These are phyloP conservation scores for Podaxis sp. DNA, from an alignment of 768 basidiomycete species.

Conservation along the genomic window DNA sequence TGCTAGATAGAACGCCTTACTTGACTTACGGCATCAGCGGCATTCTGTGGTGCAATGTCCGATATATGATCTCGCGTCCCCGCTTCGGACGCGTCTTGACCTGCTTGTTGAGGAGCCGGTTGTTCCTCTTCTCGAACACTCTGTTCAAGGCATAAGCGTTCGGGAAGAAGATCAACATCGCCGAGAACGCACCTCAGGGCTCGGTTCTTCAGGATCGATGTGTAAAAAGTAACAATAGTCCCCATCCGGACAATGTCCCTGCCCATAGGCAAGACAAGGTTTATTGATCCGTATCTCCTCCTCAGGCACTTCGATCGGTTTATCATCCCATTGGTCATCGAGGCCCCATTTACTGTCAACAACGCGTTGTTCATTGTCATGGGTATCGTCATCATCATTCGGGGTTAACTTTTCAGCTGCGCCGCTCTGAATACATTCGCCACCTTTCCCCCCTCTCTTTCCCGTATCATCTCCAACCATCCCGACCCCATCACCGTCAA, in stretches of 20 bases:
- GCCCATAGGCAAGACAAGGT: conserved; percentile 34
- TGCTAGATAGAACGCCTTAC: neutral
- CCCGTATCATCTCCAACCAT: neutral
- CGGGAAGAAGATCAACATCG: neutral
- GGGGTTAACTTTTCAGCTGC: conserved; percentile 1
- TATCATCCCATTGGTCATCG: conserved; percentile 14
- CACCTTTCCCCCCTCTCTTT: neutral
- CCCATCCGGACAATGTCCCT: conserved; percentile 33
- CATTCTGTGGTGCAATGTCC: conserved; percentile 1
- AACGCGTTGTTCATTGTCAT: neutral
- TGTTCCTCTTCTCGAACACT: conserved; percentile 3
- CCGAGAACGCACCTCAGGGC: conserved; percentile 2
- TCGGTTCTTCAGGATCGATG: conserved; percentile 21
- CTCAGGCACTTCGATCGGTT: conserved; percentile 19
- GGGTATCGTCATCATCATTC: conserved; percentile 8
- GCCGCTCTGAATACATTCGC: neutral
- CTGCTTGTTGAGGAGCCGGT: neutral
- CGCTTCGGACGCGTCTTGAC: neutral
- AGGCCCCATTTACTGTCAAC: conserved; percentile 8
- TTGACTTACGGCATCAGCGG: conserved; percentile 1
- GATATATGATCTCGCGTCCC: conserved; percentile 7
- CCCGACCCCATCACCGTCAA: neutral
- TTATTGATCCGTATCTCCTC: conserved; percentile 22
- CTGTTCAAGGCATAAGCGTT: neutral
- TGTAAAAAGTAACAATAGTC: conserved; percentile 31